These are phyloP conservation scores for Jackrogersella multiformis DNA, from an alignment of 495 filamentous ascomycete genomes.

Conservation along the genomic window DNA sequence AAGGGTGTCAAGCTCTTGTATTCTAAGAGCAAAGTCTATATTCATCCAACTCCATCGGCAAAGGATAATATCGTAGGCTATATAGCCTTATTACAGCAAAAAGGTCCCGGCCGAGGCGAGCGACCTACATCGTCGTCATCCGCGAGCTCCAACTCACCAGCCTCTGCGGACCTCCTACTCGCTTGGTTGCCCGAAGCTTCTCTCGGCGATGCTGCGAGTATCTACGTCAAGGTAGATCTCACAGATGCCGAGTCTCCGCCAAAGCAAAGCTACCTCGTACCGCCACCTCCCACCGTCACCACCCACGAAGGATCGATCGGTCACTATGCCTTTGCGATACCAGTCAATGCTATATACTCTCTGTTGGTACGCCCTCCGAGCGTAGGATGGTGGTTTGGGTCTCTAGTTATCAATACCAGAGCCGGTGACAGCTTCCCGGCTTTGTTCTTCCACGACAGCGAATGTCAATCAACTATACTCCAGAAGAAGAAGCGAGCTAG, in stretches of 20 bases:
- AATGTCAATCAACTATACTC: conserved; percentile 94
- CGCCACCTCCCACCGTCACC: conserved; percentile 85
- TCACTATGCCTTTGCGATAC: conserved; percentile 91
- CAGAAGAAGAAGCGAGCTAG: conserved; percentile 86
- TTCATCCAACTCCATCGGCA: conserved; percentile 92
- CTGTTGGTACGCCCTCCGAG: conserved; percentile 91
- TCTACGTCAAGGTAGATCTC: conserved; percentile 95
- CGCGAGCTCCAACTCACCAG: conserved; percentile 46
- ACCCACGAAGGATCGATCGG: conserved; percentile 75
- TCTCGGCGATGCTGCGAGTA: conserved; percentile 83
- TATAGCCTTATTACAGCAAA: conserved; percentile 93
- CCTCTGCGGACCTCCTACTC: conserved; percentile 78
- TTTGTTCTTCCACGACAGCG: conserved; percentile 95
- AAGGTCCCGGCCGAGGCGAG: conserved; percentile 59
- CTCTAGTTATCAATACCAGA: conserved; percentile 88
- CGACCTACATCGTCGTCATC: conserved; percentile 65
- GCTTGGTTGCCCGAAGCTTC: conserved; percentile 95
- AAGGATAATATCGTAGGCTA: conserved; percentile 98
- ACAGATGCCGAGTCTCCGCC: conserved; percentile 82
- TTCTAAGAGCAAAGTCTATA: conserved; percentile 98
- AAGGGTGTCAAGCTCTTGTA: conserved; percentile 94
- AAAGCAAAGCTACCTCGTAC: conserved; percentile 87
- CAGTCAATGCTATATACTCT: conserved; percentile 88
- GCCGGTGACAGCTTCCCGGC: conserved; percentile 93
- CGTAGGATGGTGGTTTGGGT: conserved; percentile 98